These are phyloP conservation scores for Striga asiatica DNA, from an alignment of 257 asterid species.

Conservation along the genomic window DNA sequence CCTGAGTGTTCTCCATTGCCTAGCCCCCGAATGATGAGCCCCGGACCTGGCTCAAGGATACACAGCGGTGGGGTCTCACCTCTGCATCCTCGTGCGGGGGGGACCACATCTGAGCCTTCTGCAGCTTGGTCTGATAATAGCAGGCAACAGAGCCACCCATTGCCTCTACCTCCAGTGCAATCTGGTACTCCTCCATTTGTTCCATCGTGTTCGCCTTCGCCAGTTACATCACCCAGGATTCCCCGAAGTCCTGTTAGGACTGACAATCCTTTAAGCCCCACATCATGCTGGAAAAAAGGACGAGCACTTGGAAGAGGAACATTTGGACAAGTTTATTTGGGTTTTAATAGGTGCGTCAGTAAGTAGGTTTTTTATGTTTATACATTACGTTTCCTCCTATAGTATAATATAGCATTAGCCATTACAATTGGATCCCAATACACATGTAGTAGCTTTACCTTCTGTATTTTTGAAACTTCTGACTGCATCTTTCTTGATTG, in stretches of 20 bases:
- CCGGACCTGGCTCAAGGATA: slow-evolving; percentile 34
- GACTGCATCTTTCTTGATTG: too few relatives aligned
- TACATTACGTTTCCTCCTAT: slow-evolving; percentile 10
- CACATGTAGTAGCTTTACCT: too few relatives aligned
- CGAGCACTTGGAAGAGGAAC: slow-evolving; percentile 57
- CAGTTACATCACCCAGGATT: slow-evolving; percentile 28
- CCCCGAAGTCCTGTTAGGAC: slow-evolving; percentile 27
- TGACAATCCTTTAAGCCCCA: slow-evolving; percentile 27
- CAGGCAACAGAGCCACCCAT: slow-evolving; percentile 27
- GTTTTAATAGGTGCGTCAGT: slow-evolving; percentile 42
- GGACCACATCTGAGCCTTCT: slow-evolving; percentile 18
- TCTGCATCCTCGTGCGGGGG: slow-evolving; percentile 21
- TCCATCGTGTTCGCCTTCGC: slow-evolving; percentile 27
- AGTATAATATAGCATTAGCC: neutral
- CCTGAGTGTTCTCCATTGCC: slow-evolving; percentile 39
- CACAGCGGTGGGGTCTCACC: slow-evolving; percentile 34
- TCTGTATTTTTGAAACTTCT: too few relatives aligned
- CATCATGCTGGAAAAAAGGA: slow-evolving; percentile 58
- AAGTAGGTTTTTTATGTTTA: neutral
- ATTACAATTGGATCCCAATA: neutral
- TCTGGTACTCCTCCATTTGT: slow-evolving; percentile 17
- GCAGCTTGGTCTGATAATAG: slow-evolving; percentile 26
- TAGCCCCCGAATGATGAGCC: slow-evolving; percentile 34
- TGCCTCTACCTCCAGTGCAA: slow-evolving; percentile 37
- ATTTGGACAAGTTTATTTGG: slow-evolving; percentile 60